A percentile compares a stretch with the other conserved stretches of the same genome.
Evolutionary conservation across 1,284 basidiomycete genomes (phyloP).

Genomic region (Coriolopsis trogii): DNA sequence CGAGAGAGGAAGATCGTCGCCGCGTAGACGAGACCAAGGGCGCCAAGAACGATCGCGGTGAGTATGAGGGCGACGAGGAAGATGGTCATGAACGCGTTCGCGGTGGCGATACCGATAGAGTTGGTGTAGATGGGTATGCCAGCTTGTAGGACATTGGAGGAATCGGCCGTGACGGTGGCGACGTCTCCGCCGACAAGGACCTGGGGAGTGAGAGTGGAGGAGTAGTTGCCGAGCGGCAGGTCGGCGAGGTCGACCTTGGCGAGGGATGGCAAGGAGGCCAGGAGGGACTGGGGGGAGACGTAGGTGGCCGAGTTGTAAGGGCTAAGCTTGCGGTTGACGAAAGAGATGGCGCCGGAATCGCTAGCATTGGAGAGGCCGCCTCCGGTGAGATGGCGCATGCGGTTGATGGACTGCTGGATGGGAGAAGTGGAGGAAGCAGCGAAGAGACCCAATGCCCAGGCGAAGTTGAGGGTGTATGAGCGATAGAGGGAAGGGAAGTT

Average conservation of each 20-base stretch:
- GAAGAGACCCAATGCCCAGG: slow-evolving; percentile 89
- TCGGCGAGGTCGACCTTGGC: slow-evolving; percentile 26
- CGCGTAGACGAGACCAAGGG: slow-evolving; percentile 41
- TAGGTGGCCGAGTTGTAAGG: slow-evolving; percentile 62
- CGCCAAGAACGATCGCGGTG: slow-evolving; percentile 53
- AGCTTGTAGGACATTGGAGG: slow-evolving; percentile 69
- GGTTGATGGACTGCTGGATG: slow-evolving; percentile 81
- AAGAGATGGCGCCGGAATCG: slow-evolving; percentile 61
- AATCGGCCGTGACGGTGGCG: slow-evolving; percentile 66
- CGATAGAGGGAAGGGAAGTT: slow-evolving; percentile 88
- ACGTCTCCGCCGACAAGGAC: slow-evolving; percentile 43
- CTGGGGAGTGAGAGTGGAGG: neutral
- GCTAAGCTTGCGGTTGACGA: slow-evolving; percentile 79
- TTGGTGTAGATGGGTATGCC: slow-evolving; percentile 85
- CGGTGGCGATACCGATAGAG: slow-evolving; percentile 70
- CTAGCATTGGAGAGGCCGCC: slow-evolving; percentile 67
- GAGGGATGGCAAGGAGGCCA: slow-evolving; percentile 15
- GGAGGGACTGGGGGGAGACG: slow-evolving; percentile 15
- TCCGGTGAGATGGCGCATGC: slow-evolving; percentile 82
- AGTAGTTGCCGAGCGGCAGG: slow-evolving; percentile 4
- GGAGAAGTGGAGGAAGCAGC: slow-evolving; percentile 52
- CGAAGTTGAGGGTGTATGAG: slow-evolving; percentile 83
- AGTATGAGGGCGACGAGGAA: slow-evolving; percentile 75
- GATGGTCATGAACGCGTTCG: slow-evolving; percentile 84
- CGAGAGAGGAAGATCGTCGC: slow-evolving; percentile 41